These are phyloP conservation scores for Phytopythium cucurbitacearum DNA, from an alignment of 352 stramenopile genomes.

Conservation along the genomic window DNA sequence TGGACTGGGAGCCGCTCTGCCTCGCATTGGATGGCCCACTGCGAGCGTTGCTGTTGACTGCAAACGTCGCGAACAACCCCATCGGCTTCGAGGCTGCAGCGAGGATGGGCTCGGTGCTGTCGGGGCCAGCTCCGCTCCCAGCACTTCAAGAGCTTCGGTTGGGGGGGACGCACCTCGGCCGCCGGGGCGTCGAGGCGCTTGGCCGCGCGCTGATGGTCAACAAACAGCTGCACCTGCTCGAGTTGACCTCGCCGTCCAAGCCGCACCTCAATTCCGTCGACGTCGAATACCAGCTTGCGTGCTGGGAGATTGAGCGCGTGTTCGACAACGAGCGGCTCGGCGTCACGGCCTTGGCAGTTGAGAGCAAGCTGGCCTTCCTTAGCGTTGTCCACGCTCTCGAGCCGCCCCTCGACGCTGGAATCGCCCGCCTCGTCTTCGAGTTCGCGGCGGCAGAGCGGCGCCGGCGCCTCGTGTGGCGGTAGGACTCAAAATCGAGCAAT, in stretches of 20 bases:
- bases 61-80: conserved; percentile 1
- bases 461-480: conserved; percentile 3
- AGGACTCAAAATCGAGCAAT: too few relatives aligned
- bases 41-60: not conserved
- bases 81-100: not conserved
- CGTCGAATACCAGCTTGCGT: conserved; percentile 1
- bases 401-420: not conserved
- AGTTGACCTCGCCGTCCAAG: not conserved
- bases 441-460: not conserved
- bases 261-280: not conserved
- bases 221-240: conserved; percentile 1
- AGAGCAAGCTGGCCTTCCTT: conserved; percentile 7
- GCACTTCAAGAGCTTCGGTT: conserved; percentile 3
- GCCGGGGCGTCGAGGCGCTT: not conserved
- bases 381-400: not conserved
- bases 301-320: not conserved
- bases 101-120: not conserved
- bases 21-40: not conserved
- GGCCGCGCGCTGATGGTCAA: not conserved
- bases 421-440: not conserved
- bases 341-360: not conserved
- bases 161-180: not conserved
- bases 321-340: conserved; percentile 1
- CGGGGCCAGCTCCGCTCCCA: not conserved
- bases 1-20: not conserved